Base-by-base conservation (phyloP, 441 rosid genomes). In the Gossypium aridum region DNA sequence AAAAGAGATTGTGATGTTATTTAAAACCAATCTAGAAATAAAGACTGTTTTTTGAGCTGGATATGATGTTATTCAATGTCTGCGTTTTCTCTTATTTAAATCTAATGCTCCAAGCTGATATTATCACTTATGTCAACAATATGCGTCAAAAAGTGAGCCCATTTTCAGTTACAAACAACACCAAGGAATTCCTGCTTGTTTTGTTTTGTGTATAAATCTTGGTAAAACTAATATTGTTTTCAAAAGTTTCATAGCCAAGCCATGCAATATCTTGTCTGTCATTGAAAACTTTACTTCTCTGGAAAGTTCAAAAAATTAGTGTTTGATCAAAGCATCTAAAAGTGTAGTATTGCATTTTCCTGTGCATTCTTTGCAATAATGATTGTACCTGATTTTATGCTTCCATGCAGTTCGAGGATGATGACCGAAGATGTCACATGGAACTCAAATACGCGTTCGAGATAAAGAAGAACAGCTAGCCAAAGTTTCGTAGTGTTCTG, bases 391-490 rank as follows among this genome's bases (percentile, higher is more conserved):
- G 28, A 45, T 66, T 66, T 2, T 7, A 3, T 47, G 31, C 65
- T 6, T 45, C 55, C 19, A 22, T 66, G 83, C 89, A 86, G 91
- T 86, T 86, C 16, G 86, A 78, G 81, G 89, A 88, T 28, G 90
- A 86, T 34, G 90, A 86, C 67, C 77, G 37, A 70, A 85, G 88
- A 78, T 86, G 87, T 75, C 86, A 86, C 73, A 80, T 86, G 88
- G 88, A 88, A 34, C 83, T 86, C 59, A 80, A 83, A 20, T 88
- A 86, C 61, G 83, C 80, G 37, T 88, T 88, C 0, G 84, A 86
- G 72, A 88, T 88, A 68, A 86, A 82, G 68, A 88, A 79, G 79
- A 67, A 77, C 70, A 45, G 77, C 72, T 87, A 84, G 82, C 78
- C 25, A 28, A 64, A 53, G 20, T 55, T 31, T 55, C 19, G 9